phyloP scores from a whole-genome alignment of 257 asterid genomes.

The Parsonsia alboflavescens region DNA sequence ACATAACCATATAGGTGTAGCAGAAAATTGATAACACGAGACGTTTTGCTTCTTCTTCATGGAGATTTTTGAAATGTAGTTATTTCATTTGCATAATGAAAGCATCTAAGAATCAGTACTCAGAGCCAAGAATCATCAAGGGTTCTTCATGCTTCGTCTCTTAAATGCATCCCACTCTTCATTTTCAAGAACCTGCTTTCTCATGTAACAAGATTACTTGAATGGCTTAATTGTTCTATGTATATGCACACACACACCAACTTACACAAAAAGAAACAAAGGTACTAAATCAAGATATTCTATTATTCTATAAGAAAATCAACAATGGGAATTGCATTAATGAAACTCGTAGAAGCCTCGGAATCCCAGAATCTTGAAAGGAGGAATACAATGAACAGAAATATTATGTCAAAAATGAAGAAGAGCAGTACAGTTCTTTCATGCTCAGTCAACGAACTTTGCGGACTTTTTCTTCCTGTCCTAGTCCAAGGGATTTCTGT shows the following conservation, averaged over 20 bases:
- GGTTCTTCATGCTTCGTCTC: too few relatives aligned
- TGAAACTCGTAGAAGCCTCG: not conserved
- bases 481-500: slow-evolving; percentile 89
- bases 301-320: not conserved
- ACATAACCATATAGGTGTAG: not conserved
- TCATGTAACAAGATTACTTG: too few relatives aligned
- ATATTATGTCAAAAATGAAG: not conserved
- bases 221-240: too few relatives aligned
- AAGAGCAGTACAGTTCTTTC: not conserved
- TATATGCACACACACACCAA: too few relatives aligned
- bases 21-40: not conserved
- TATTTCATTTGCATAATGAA: too few relatives aligned
- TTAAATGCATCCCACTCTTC: too few relatives aligned
- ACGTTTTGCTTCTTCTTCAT: not conserved
- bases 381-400: not conserved
- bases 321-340: not conserved
- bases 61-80: too few relatives aligned
- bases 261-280: too few relatives aligned
- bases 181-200: too few relatives aligned
- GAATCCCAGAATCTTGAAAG: not conserved
- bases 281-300: too few relatives aligned
- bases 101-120: too few relatives aligned
- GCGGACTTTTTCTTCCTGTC: slow-evolving; percentile 79
- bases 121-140: too few relatives aligned
- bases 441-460: slow-evolving; percentile 48